Percentiles rank a stretch among this genome's conserved stretches.
Evolutionary conservation across 345 rosid genomes (phyloP).

Genomic region (Noccaea bulbosa): DNA sequence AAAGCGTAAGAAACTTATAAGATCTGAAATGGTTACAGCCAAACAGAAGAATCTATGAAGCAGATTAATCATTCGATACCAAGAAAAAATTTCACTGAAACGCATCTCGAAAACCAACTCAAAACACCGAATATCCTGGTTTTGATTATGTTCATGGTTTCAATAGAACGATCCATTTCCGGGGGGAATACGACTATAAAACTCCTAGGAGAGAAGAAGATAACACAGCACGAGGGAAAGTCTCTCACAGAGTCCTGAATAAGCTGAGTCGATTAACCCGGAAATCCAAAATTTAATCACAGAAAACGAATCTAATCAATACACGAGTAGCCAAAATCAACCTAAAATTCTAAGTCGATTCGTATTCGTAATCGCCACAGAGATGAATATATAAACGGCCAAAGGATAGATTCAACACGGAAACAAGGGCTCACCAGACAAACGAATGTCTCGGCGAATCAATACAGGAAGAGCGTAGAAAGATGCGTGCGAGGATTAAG

Average conservation of each 20-base stretch:
- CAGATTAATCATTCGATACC: not conserved
- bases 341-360: not conserved
- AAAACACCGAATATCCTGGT: not conserved
- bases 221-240: not conserved
- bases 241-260: not conserved
- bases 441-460: constrained; percentile 18
- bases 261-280: not conserved
- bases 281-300: not conserved
- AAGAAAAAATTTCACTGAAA: not conserved
- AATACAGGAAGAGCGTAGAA: not conserved
- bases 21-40: not conserved
- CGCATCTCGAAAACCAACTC: not conserved
- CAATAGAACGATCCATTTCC: too few relatives aligned
- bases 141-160: not conserved
- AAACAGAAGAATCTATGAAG: not conserved
- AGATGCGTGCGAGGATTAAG: not conserved
- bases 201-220: not conserved
- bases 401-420: constrained; percentile 6
- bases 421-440: constrained; percentile 30
- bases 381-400: not conserved
- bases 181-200: not conserved
- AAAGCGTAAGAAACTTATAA: not conserved
- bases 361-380: not conserved
- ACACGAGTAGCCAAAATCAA: not conserved
- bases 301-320: constrained; percentile 20